Base-by-base conservation (phyloP, 164 flowering plant species). In the Buxus sempervirens region DNA sequence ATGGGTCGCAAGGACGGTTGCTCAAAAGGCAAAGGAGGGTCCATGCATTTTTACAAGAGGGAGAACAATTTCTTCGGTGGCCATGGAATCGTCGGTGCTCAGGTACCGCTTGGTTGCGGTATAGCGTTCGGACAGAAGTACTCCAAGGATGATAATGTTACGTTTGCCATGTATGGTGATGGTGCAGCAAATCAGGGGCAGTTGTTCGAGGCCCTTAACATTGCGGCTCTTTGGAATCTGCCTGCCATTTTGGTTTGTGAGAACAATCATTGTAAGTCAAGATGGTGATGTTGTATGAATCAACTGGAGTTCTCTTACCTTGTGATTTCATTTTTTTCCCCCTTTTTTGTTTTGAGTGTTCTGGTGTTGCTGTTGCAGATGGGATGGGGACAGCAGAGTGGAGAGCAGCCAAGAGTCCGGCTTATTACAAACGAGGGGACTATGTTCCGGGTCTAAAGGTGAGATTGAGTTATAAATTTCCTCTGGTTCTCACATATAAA, bases 311-410 rank as follows among this genome's bases (percentile, higher is more conserved):
- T 32, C 7, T 32, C 7, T 32, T 32, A 7, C 3, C 7, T 7
- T 32, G 38, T 32, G 38, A 32, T 32, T 32, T 32, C 38, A 45
- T 45, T 45, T 10, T 4, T 10, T 10, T 45, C 10, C 13, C 12
- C 12, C 12, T 45, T 45, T 45, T 45, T 45, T 38, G 13, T 58
- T 57, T 61, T 28, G 19, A 5, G 54, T 38, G 0, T 21, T 57
- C 42, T 23, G 45, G 58, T 54, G 13, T 45, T 55, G 28, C 38
- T 25, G 18, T 54, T 58, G 75, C 73, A 96, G 98, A 96, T 86
- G 99, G 99, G 20, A 93, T 96, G 99, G 99, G 99, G 13, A 96
- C 98, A 0, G 98, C 99, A 0, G 99, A 92, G 64, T 96, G 98
- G 98, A 88, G 98, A 71, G 97, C 99, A 0, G 91, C 98, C 0